Conservation (phyloP, 1,284 basidiomycete genomes). For the Sanguinoderma infundibulare region DNA sequence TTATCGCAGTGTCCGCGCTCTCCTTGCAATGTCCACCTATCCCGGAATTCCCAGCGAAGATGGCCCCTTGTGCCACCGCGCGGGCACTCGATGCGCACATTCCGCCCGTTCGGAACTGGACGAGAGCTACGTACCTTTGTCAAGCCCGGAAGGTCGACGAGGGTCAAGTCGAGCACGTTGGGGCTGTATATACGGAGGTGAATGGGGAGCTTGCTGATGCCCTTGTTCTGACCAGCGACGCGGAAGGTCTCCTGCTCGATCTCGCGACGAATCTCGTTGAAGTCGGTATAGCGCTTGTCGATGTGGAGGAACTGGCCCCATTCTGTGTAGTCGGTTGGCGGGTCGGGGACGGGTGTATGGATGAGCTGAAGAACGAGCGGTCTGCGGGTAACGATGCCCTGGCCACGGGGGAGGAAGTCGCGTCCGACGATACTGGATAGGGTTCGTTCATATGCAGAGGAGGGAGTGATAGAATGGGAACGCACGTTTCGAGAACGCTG, state of each 20-base stretch:
- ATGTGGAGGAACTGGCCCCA: slow-evolving; percentile 98
- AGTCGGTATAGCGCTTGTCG: slow-evolving; percentile 96
- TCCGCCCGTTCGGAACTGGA: not conserved
- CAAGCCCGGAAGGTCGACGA: slow-evolving; percentile 95
- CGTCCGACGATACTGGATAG: slow-evolving; percentile 83
- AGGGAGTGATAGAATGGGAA: slow-evolving; percentile 24
- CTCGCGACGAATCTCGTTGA: slow-evolving; percentile 91
- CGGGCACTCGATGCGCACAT: not conserved
- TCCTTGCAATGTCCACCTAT: not conserved
- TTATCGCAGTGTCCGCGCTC: too few species aligned
- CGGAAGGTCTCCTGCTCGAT: slow-evolving; percentile 98
- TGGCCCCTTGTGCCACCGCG: too few species aligned
- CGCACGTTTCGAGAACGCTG: slow-evolving; percentile 85
- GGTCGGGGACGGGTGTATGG: slow-evolving; percentile 71
- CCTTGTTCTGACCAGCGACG: slow-evolving; percentile 99
- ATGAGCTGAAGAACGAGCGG: slow-evolving; percentile 96
- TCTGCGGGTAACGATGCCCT: slow-evolving; percentile 94
- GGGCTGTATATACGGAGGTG: slow-evolving; percentile 95
- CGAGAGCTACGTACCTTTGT: slow-evolving; percentile 73
- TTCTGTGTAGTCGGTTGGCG: slow-evolving; percentile 63
- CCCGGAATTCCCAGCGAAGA: not conserved
- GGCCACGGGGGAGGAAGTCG: slow-evolving; percentile 94
- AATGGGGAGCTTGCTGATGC: slow-evolving; percentile 95
- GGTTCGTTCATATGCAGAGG: not conserved
- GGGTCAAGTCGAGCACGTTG: slow-evolving; percentile 91